Evolutionary conservation across 176 grass and related monocot species (phyloP), one percentile per base, ranked within the genome.

Genomic region (Musa troglodytarum): DNA sequence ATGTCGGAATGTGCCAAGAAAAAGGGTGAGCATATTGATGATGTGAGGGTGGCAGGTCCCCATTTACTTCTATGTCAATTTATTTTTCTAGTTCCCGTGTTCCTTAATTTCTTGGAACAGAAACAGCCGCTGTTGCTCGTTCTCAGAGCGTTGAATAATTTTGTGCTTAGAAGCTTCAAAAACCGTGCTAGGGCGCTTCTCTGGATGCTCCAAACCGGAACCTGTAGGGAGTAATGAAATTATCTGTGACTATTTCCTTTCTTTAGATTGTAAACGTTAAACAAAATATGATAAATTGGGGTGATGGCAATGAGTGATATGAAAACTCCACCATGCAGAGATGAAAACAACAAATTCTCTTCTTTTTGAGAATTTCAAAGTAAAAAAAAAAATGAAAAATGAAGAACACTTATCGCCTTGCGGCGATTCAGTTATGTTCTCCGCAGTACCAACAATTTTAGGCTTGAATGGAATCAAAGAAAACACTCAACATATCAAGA

Each of bases 1-100:
- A 54, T 43, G 34, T 43, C 3, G 34, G 7, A 10, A 69, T 59
- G 54, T 79, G 65, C 65, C 52, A 70, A 26, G 34, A 16, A 52
- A 15, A 21, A 17, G 23, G 53, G 65, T 59, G 49, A 79, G 22
- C 14, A 21, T 70, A 43, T 57, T 9, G 26, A 28, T 57, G 17
- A 57, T 22, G 53, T 50, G 29, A 79, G 65, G 53, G 28, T 57
- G 65, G 26, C 53, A 56, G 65, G 22, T 22, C 22, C 22, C 52
- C 9, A 56, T 57, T 22, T 56, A 34, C 4, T 43, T 49, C 55
- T 55, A 20, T 49, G 34, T 77, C 64, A 25, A 55, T 54, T 79
- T 78, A 52, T 58, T 79, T 79, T 70, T 78, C 53, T 49, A 1
- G 3, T 63, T 79, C 23, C 54, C 23, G 15, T 69, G 53, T 69